Conservation (phyloP, 1,284 basidiomycete genomes). For the Ceratobasidium sp. region DNA sequence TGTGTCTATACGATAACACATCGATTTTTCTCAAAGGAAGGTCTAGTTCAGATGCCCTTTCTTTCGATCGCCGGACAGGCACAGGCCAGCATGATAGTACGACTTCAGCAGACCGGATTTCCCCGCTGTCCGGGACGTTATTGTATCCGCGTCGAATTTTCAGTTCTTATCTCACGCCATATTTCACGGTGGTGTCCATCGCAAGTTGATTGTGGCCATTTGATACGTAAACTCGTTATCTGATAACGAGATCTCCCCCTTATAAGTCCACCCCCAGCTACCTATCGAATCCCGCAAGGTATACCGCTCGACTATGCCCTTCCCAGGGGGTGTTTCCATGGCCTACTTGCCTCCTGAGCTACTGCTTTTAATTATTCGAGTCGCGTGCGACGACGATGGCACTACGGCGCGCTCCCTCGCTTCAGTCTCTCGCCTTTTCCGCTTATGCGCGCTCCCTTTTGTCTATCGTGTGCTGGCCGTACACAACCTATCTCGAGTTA, state of each 20-base stretch:
- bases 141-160: too few species aligned
- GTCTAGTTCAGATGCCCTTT: too few species aligned
- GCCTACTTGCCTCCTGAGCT: constrained; percentile 23
- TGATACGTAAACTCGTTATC: constrained; percentile 9
- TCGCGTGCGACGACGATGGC: constrained; percentile 33
- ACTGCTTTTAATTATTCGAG: constrained; percentile 3
- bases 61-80: too few species aligned
- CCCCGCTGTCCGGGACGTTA: too few species aligned
- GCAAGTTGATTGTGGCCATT: too few species aligned
- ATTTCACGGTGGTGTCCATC: too few species aligned
- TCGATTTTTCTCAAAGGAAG: too few species aligned
- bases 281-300: not conserved
- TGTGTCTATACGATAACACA: too few species aligned
- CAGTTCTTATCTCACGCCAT: too few species aligned
- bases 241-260: constrained; percentile 28
- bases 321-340: not conserved
- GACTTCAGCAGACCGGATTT: too few species aligned
- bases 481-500: not conserved
- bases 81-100: too few species aligned
- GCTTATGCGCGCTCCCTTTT: constrained; percentile 11
- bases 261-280: constrained; percentile 4
- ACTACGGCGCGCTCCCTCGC: constrained; percentile 32
- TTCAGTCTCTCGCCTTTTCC: constrained; percentile 26
- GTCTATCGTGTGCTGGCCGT: constrained; percentile 25
- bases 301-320: not conserved